Conservation (phyloP, 352 stramenopile genomes). For the Pythium myriotylum region DNA sequence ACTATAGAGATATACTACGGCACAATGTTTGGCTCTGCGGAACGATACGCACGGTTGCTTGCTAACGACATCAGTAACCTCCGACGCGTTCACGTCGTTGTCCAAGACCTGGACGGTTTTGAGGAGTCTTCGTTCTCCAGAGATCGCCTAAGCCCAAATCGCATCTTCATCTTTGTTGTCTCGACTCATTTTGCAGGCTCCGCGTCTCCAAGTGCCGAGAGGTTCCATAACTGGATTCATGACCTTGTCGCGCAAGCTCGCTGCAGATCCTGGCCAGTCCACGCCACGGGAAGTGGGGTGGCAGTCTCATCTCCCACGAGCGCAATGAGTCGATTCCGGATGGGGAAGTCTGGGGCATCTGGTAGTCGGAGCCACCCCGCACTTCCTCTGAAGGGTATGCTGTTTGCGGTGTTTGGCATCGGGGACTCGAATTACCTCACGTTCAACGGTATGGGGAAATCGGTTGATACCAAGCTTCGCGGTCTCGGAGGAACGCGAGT, state of each 20-base stretch:
- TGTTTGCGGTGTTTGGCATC: conserved; percentile 95
- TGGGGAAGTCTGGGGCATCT: too few species aligned
- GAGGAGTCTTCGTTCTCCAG: conserved; percentile 23
- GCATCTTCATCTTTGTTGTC: conserved; percentile 89
- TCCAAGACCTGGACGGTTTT: conserved; percentile 91
- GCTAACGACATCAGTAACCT: conserved; percentile 54
- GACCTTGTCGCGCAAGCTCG: background rate
- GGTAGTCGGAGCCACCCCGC: background rate
- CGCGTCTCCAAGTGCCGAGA: conserved; percentile 91
- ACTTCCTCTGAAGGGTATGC: conserved; percentile 35
- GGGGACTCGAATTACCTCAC: conserved; percentile 95
- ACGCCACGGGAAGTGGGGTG: background rate
- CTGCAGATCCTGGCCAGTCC: too few species aligned
- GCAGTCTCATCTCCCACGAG: background rate
- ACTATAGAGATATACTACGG: conserved; percentile 91
- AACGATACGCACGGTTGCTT: conserved; percentile 89
- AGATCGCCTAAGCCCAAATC: conserved; percentile 28
- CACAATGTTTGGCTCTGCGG: conserved; percentile 93
- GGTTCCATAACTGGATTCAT: conserved; percentile 84
- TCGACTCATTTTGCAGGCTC: conserved; percentile 96
- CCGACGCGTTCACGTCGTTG: conserved; percentile 56
- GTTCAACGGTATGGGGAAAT: conserved; percentile 94
- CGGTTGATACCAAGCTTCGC: conserved; percentile 80
- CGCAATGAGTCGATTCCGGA: too few species aligned
- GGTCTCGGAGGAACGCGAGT: conserved; percentile 76